Evolutionary conservation across 2,329 filamentous ascomycete species (phyloP).

Genomic region (Didymella keratinophila): DNA sequence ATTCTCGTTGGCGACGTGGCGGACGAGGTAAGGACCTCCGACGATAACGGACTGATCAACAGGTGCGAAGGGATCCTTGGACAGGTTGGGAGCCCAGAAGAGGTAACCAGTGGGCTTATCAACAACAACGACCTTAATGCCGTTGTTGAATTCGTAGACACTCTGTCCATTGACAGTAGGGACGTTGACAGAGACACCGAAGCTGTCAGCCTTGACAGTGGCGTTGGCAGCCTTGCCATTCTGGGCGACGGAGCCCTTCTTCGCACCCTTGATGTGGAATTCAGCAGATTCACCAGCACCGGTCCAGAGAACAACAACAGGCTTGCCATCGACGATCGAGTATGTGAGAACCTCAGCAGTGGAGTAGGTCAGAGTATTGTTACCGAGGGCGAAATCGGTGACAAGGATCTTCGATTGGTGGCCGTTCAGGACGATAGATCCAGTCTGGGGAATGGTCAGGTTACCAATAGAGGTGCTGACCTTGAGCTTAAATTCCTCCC

Average conservation of each 20-base stretch:
- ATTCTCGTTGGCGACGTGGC: constrained; percentile 36
- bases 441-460: constrained; percentile 62
- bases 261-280: constrained; percentile 50
- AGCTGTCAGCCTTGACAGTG: constrained; percentile 53
- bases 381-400: constrained; percentile 65
- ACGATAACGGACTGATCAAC: constrained; percentile 52
- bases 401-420: constrained; percentile 69
- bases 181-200: constrained; percentile 47
- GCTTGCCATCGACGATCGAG: constrained; percentile 46
- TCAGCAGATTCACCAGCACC: constrained; percentile 52
- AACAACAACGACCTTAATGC: constrained; percentile 47
- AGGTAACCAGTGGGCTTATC: constrained; percentile 50
- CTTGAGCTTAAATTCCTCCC: constrained; percentile 63
- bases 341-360: constrained; percentile 62
- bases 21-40: constrained; percentile 53
- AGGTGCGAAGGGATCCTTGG: constrained; percentile 49
- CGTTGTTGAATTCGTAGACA: constrained; percentile 49
- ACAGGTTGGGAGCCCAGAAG: constrained; percentile 52
- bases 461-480: constrained; percentile 65
- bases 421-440: constrained; percentile 63
- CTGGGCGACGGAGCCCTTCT: constrained; percentile 50
- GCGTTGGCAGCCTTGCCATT: constrained; percentile 54
- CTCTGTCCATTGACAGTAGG: constrained; percentile 42
- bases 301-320: constrained; percentile 52
- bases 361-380: constrained; percentile 62